Evolutionary conservation across 1,284 basidiomycete genomes (phyloP).

Genomic region (Marasmius sp.): DNA sequence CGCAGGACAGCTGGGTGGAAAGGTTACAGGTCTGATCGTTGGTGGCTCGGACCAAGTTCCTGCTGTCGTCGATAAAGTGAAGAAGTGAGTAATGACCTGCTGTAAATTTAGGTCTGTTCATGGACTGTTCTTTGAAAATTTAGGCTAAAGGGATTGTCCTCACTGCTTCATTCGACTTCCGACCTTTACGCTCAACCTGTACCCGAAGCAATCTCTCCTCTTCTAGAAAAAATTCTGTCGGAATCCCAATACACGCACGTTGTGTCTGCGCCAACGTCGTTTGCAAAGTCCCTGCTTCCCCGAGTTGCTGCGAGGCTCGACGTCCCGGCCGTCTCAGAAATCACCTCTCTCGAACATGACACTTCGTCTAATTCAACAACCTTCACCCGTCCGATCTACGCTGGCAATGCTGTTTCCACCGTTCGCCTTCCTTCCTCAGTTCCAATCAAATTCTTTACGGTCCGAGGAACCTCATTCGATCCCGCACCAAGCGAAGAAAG

Average conservation of each 20-base stretch:
- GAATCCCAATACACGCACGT: conserved; percentile 80
- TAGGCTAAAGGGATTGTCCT: conserved; percentile 49
- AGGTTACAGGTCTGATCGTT: conserved; percentile 87
- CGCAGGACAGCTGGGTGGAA: conserved; percentile 81
- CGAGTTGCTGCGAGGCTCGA: conserved; percentile 89
- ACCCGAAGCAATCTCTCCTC: conserved; percentile 52
- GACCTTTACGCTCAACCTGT: conserved; percentile 49
- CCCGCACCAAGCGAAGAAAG: conserved; percentile 58
- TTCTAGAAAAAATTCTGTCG: conserved; percentile 55
- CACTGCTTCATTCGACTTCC: conserved; percentile 51
- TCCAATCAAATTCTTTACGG: conserved; percentile 92
- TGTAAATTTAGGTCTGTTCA: conserved; percentile 7
- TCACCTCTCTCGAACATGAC: conserved; percentile 83
- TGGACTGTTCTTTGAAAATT: conserved; percentile 22
- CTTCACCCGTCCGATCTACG: conserved; percentile 95
- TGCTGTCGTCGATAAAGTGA: conserved; percentile 70
- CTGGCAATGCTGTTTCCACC: conserved; percentile 96
- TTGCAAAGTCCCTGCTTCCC: conserved; percentile 68
- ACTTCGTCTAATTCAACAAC: conserved; percentile 66
- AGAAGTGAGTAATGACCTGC: conserved; percentile 57
- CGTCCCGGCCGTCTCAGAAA: conserved; percentile 87
- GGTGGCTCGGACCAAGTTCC: conserved; percentile 76
- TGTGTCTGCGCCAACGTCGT: conserved; percentile 67
- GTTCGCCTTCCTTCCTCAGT: conserved; percentile 77
- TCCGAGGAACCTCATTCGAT: conserved; percentile 92